Evolutionary conservation across 2,329 filamentous ascomycete genomes (phyloP), one percentile per base, ranked within the genome.

Genomic region (Trichophyton equinum): DNA sequence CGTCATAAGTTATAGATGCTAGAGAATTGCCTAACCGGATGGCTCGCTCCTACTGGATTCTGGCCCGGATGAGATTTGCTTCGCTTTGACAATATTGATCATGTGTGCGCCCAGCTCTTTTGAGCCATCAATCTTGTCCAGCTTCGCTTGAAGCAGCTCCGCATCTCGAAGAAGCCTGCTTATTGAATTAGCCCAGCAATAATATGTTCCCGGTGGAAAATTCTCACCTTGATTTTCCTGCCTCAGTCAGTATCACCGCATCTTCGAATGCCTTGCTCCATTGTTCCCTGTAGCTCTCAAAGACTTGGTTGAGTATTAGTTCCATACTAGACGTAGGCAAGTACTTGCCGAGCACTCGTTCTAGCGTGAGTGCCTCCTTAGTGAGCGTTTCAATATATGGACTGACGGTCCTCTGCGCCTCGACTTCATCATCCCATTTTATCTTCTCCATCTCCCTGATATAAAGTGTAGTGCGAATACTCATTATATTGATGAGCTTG

Each of bases 351-450:
- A 94, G 79, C 20, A 90, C 88, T 61, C 87, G 84, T 68, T 92
- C 85, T 65, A 94, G 76, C 1, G 85, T 89, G 4, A 82, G 81
- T 0, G 89, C 92, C 68, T 94, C 89, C 71, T 88, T 91, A 15
- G 82, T 85, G 59, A 94, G 75, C 2, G 84, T 89, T 73, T 92
- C 88, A 82, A 92, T 89, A 72, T 90, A 91, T 2, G 81, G 71
- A 65, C 85, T 86, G 3, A 79, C 76, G 25, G 9, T 68, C 71
- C 57, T 74, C 73, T 30, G 73, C 68, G 59, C 67, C 58, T 60
- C 58, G 44, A 53, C 58, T 33, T 30, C 40, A 51, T 53, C 58
- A 63, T 89, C 84, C 85, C 88, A 92, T 63, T 86, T 77, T 44
- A 89, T 80, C 18, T 80, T 79, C 69, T 80, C 83, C 74, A 81